Base-by-base conservation (phyloP, 2,329 filamentous ascomycete genomes). In the Pyrenochaeta sp. region DNA sequence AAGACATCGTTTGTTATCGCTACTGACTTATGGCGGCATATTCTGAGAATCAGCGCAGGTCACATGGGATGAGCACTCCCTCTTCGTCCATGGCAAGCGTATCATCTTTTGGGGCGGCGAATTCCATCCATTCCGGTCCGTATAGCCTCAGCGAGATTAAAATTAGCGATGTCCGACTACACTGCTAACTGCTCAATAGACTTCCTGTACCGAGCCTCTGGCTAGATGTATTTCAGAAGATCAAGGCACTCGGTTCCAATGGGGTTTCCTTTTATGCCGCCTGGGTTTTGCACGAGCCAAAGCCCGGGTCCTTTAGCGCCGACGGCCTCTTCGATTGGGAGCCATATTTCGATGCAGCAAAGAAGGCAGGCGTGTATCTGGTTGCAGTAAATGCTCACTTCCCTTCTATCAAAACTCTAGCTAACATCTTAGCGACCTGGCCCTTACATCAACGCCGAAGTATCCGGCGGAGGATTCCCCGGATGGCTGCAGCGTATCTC, bases 191-290 rank as follows among this genome's bases (percentile, higher is more conserved):
- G 2, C 10, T 2, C 40, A 6, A 8, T 39, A 82, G 84, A 60
- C 77, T 89, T 1, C 86, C 87, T 2, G 86, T 89, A 2, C 82
- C 85, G 2, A 78, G 81, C 37, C 79, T 90, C 2, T 89, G 88
- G 82, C 80, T 90, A 2, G 91, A 93, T 65, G 71, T 93, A 1
- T 89, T 95, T 66, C 88, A 94, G 64, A 95, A 95, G 76, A 86
- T 93, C 74, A 92, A 90, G 74, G 88, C 90, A 0, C 76, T 92
- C 1, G 91, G 91, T 0, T 93, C 92, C 77, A 93, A 90, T 67
- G 85, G 86, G 39, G 88, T 92, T 1, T 92, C 90, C 0, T 91
- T 92, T 73, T 93, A 93, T 68, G 81, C 88, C 6, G 84, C 92
- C 64, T 94, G 91, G 91, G 89, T 88, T 2, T 79, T 93, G 0